These are phyloP conservation scores for Russula sp. DNA, from an alignment of 768 basidiomycete species.

Conservation along the genomic window DNA sequence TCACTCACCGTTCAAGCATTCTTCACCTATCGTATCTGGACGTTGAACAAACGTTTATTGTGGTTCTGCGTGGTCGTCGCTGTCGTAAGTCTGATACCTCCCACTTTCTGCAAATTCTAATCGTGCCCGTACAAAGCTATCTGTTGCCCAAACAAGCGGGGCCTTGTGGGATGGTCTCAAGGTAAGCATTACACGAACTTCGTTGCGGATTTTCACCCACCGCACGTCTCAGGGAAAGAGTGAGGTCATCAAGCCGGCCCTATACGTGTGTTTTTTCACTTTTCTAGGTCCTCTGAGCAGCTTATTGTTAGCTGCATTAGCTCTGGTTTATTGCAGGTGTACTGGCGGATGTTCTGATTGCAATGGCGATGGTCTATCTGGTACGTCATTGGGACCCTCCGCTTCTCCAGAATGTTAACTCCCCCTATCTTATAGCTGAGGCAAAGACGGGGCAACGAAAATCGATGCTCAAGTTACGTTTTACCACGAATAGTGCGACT, in stretches of 20 bases:
- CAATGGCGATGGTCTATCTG: conserved; percentile 7
- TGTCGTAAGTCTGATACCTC: background rate
- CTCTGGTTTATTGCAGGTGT: conserved; percentile 10
- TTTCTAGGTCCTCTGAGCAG: background rate
- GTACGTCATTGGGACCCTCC: background rate
- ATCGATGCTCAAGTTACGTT: conserved; percentile 10
- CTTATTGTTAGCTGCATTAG: background rate
- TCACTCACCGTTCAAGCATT: conserved; percentile 12
- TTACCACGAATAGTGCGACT: conserved; percentile 26
- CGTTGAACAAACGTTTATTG: background rate
- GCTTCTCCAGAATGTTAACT: background rate
- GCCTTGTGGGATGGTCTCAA: conserved; percentile 4
- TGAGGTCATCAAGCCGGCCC: background rate
- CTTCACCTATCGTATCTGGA: conserved; percentile 16
- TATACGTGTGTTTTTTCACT: background rate
- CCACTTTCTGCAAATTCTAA: background rate
- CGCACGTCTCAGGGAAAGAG: background rate
- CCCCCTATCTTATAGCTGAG: background rate
- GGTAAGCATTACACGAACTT: background rate
- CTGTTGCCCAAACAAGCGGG: background rate
- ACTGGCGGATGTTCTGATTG: conserved; percentile 14
- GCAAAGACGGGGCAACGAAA: conserved; percentile 1
- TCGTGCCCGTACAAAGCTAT: background rate
- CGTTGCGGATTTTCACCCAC: background rate
- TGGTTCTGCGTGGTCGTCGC: conserved; percentile 5